Conservation (phyloP, 1,284 basidiomycete species). For the Moesziomyces antarcticus region DNA sequence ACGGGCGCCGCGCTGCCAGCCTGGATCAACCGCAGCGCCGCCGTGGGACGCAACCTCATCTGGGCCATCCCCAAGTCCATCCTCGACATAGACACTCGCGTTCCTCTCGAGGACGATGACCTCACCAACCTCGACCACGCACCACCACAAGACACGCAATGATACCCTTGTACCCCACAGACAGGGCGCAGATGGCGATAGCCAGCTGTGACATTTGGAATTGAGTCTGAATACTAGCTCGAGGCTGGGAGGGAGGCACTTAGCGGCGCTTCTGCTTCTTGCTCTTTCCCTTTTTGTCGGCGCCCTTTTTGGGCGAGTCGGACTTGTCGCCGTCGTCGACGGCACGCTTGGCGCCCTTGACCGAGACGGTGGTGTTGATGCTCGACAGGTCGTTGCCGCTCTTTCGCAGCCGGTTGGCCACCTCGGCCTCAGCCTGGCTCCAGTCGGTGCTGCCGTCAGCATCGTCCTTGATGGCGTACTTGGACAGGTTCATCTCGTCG, state of each 20-base stretch:
- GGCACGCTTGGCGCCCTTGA: constrained; percentile 43
- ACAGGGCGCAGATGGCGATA: too few relatives aligned
- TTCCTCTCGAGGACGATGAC: constrained; percentile 6
- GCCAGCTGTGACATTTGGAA: neutral
- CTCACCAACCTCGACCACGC: neutral
- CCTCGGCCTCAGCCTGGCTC: constrained; percentile 62
- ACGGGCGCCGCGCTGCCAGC: constrained; percentile 51
- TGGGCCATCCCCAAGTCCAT: constrained; percentile 15
- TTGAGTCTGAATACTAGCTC: neutral
- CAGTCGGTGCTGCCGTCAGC: constrained; percentile 38
- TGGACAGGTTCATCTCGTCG: constrained; percentile 52
- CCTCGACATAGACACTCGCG: constrained; percentile 14
- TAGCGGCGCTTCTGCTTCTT: constrained; percentile 40
- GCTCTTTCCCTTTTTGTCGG: constrained; percentile 27
- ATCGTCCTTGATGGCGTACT: constrained; percentile 54
- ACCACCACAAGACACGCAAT: too few relatives aligned
- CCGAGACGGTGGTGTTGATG: constrained; percentile 50
- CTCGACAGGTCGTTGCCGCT: constrained; percentile 41
- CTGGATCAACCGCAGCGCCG: constrained; percentile 55
- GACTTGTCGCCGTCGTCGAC: constrained; percentile 22
- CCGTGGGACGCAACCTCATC: constrained; percentile 9
- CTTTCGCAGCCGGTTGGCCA: constrained; percentile 48
- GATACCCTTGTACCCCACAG: too few relatives aligned
- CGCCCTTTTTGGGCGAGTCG: constrained; percentile 22
- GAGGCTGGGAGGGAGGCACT: neutral